These are phyloP conservation scores for Aspergillus candidus DNA, from an alignment of 2,329 filamentous ascomycete genomes.

Conservation along the genomic window DNA sequence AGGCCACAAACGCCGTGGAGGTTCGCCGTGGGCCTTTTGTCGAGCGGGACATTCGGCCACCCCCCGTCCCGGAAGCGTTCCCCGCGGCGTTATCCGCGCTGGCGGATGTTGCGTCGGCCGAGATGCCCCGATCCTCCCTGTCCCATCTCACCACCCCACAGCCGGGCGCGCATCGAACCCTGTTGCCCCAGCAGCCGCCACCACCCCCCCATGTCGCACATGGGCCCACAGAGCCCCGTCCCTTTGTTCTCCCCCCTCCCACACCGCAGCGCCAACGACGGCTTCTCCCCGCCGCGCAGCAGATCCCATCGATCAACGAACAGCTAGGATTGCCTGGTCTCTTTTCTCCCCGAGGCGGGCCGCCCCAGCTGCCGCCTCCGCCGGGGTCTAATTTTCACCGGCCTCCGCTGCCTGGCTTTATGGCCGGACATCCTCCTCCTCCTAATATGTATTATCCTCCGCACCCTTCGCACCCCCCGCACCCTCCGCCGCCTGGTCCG, in stretches of 20 bases:
- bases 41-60: conserved; percentile 5
- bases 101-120: conserved; percentile 32
- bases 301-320: conserved; percentile 26
- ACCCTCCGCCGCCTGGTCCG: conserved; percentile 13
- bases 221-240: conserved; percentile 28
- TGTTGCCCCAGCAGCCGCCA: conserved; percentile 25
- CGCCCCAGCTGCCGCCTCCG: conserved; percentile 37
- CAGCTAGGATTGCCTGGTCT: conserved; percentile 33
- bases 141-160: conserved; percentile 42
- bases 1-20: conserved; percentile 23
- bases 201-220: conserved; percentile 15
- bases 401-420: conserved; percentile 25
- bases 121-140: conserved; percentile 17
- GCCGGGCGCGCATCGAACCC: conserved; percentile 29
- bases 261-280: conserved; percentile 28
- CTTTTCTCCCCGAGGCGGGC: conserved; percentile 29
- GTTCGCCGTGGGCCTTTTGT: conserved; percentile 5
- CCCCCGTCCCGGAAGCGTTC: conserved; percentile 9
- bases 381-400: conserved; percentile 34
- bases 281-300: conserved; percentile 30
- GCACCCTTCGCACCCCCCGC: conserved; percentile 16
- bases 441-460: conserved; percentile 20
- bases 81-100: conserved; percentile 29
- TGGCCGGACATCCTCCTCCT: conserved; percentile 17
- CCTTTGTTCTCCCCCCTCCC: conserved; percentile 23